These are phyloP conservation scores for Neurospora tetraspora DNA, from an alignment of 495 filamentous ascomycete genomes.

Conservation along the genomic window DNA sequence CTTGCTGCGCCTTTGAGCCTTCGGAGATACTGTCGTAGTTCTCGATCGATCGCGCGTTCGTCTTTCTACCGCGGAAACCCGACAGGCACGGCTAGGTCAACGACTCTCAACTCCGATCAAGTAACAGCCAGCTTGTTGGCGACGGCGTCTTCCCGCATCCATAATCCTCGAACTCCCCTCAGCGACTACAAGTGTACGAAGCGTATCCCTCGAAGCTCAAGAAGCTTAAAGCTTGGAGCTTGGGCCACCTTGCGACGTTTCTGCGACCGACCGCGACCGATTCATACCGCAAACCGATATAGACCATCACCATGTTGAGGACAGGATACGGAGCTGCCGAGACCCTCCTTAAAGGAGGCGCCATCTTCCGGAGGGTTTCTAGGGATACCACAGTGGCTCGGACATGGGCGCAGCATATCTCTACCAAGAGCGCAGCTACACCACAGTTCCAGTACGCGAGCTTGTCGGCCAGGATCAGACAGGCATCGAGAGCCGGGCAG, in stretches of 20 bases:
- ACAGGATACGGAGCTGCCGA: slow-evolving; percentile 12
- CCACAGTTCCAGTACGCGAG: slow-evolving; percentile 12
- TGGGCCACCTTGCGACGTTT: background rate
- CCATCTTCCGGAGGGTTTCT: background rate
- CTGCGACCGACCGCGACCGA: background rate
- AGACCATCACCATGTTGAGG: slow-evolving; percentile 9
- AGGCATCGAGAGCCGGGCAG: background rate
- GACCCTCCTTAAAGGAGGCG: slow-evolving; percentile 7
- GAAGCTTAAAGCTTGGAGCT: background rate
- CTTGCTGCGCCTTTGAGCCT: background rate
- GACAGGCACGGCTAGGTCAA: background rate
- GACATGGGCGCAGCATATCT: slow-evolving; percentile 2
- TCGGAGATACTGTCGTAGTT: background rate
- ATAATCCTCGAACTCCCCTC: background rate
- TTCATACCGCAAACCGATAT: background rate
- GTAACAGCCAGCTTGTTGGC: background rate
- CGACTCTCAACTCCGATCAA: background rate
- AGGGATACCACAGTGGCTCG: background rate
- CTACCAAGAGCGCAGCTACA: slow-evolving; percentile 9
- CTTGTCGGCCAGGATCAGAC: background rate
- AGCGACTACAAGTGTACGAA: background rate
- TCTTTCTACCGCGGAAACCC: background rate
- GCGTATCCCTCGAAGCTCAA: background rate
- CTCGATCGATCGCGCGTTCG: background rate
- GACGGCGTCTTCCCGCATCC: background rate